Conservation (phyloP, 2,329 filamentous ascomycete genomes). For the Cercospora sp. region DNA sequence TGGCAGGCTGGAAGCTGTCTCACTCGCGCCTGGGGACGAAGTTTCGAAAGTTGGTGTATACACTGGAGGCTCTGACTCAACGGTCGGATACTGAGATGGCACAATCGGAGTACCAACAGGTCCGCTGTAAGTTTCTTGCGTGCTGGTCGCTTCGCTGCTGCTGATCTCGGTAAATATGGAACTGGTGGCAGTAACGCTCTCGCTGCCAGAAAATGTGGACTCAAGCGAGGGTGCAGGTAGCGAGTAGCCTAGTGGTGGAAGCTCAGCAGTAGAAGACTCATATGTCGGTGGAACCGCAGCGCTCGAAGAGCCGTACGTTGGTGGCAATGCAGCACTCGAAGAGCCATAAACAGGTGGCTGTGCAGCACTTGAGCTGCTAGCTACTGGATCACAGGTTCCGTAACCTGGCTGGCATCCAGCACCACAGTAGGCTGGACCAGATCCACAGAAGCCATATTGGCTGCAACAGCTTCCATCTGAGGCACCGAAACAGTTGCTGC, state of each 20-base stretch:
- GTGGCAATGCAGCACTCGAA: neutral
- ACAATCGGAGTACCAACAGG: neutral
- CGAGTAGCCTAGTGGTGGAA: conserved; percentile 1
- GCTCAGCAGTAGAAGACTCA: neutral
- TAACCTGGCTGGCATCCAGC: conserved; percentile 18
- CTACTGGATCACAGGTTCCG: conserved; percentile 9
- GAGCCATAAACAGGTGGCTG: neutral
- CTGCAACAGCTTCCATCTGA: conserved; percentile 15
- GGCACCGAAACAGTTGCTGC: conserved; percentile 10
- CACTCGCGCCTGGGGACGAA: neutral
- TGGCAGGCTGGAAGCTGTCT: conserved; percentile 1
- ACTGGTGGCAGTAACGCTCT: conserved; percentile 12
- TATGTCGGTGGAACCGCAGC: neutral
- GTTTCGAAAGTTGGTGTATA: neutral
- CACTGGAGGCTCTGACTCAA: neutral
- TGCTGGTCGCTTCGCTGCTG: neutral
- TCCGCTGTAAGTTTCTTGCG: neutral
- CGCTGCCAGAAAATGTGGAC: conserved; percentile 1
- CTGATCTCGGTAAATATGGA: neutral
- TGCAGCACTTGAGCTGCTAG: neutral
- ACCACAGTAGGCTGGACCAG: conserved; percentile 19
- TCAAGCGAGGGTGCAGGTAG: neutral
- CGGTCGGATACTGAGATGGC: neutral
- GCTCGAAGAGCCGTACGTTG: neutral
- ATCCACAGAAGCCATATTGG: conserved; percentile 23